phyloP scores from a whole-genome alignment of 2,329 filamentous ascomycete genomes.

The Epichloe sp. region DNA sequence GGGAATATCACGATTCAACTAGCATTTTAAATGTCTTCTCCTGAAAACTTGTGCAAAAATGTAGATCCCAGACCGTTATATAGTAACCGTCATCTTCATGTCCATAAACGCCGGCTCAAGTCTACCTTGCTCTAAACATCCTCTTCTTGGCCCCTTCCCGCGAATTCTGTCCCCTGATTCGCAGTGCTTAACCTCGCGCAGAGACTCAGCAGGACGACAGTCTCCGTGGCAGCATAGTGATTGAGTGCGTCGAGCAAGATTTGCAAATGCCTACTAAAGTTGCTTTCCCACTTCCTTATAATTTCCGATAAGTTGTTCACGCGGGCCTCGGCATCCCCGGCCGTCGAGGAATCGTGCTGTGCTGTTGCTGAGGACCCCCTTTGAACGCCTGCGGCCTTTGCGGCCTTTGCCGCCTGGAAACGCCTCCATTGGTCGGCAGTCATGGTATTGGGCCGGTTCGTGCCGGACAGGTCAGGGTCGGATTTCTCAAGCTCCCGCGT shows the following conservation, averaged over 20 bases:
- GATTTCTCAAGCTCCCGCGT: constrained; percentile 72
- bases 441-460: constrained; percentile 46
- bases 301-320: constrained; percentile 75
- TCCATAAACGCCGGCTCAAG: background rate
- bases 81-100: too few species aligned
- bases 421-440: constrained; percentile 46
- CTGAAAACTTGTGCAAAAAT: too few species aligned
- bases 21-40: too few species aligned
- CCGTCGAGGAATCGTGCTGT: constrained; percentile 9
- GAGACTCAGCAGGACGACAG: constrained; percentile 80
- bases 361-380: constrained; percentile 8
- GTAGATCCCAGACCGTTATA: too few species aligned
- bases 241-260: constrained; percentile 91
- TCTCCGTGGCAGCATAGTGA: constrained; percentile 94
- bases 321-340: constrained; percentile 30
- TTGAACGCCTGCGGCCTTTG: constrained; percentile 14
- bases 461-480: constrained; percentile 61
- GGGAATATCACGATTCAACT: too few species aligned
- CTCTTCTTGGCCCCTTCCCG: constrained; percentile 46
- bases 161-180: constrained; percentile 59
- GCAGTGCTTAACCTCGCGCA: constrained; percentile 73
- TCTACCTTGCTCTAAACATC: constrained; percentile 18
- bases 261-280: constrained; percentile 84
- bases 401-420: constrained; percentile 34
- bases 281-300: constrained; percentile 80